Conservation (phyloP, 176 grass and related monocot genomes). For the Eragrostis nindensis region DNA sequence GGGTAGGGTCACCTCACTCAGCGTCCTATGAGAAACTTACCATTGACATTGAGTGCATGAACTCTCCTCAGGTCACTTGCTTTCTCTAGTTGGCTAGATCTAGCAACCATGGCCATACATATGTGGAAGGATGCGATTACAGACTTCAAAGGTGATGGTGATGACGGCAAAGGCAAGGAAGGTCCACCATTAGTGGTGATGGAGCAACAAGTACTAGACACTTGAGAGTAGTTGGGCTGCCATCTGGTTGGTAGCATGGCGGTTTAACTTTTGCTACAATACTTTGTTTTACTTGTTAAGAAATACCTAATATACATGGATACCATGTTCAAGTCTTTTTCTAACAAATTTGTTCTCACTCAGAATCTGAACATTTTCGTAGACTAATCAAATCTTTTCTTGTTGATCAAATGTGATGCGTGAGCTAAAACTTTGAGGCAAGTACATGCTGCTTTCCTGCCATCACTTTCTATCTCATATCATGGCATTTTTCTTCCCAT, state of each 20-base stretch:
- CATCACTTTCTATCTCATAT: background rate
- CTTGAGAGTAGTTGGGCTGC: background rate
- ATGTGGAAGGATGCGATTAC: background rate
- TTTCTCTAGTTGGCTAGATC: background rate
- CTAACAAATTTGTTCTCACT: background rate
- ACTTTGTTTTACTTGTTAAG: constrained; percentile 11
- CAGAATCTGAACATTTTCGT: background rate
- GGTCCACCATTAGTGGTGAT: background rate
- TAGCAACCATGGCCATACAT: constrained; percentile 4
- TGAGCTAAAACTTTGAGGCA: background rate
- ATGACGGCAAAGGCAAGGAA: background rate
- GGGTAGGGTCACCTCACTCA: no score
- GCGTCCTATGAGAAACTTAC: background rate
- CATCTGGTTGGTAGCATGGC: background rate
- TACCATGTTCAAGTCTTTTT: background rate
- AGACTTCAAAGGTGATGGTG: constrained; percentile 5
- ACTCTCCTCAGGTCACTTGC: background rate
- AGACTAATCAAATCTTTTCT: background rate
- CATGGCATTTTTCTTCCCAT: background rate
- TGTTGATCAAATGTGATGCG: background rate
- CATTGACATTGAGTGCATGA: no score
- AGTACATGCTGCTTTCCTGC: background rate
- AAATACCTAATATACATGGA: background rate
- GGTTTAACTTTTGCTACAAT: background rate
- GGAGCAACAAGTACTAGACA: constrained; percentile 4